A percentile compares a stretch with the other conserved stretches of the same genome.
These are phyloP conservation scores for Xylaria sp. DNA, from an alignment of 2,329 filamentous ascomycete species.

Conservation along the genomic window DNA sequence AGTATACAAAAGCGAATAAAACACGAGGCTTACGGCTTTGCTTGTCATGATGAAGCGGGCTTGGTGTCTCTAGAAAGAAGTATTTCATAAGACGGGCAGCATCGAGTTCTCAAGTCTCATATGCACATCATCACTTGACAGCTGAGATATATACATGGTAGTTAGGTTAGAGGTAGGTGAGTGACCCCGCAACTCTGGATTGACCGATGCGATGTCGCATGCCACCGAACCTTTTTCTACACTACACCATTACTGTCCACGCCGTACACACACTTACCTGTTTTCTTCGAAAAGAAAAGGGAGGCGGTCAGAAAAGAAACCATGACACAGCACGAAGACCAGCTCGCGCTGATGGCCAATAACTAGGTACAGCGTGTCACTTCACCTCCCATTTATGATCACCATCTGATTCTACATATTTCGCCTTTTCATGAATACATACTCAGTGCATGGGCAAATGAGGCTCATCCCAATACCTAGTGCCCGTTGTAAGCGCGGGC, in stretches of 20 bases:
- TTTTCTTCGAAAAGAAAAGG: conserved; percentile 19
- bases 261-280: background rate
- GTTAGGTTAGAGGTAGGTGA: background rate
- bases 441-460: conserved; percentile 1
- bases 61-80: background rate
- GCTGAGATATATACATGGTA: too few relatives aligned
- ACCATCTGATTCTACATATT: background rate
- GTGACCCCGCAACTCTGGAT: conserved; percentile 6
- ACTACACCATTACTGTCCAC: background rate
- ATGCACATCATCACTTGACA: background rate
- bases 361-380: background rate
- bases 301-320: conserved; percentile 29
- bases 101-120: background rate
- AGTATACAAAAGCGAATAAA: background rate
- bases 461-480: conserved; percentile 18
- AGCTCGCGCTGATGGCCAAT: conserved; percentile 1
- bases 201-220: conserved; percentile 12
- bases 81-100: background rate
- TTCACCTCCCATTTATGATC: conserved; percentile 5
- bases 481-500: conserved; percentile 9
- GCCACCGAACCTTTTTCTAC: conserved; percentile 4
- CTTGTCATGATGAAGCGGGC: background rate
- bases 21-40: background rate
- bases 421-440: background rate
- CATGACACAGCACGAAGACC: conserved; percentile 3